Base-by-base conservation (phyloP, 805 yeast species). In the Hanseniaspora nectarophila region DNA sequence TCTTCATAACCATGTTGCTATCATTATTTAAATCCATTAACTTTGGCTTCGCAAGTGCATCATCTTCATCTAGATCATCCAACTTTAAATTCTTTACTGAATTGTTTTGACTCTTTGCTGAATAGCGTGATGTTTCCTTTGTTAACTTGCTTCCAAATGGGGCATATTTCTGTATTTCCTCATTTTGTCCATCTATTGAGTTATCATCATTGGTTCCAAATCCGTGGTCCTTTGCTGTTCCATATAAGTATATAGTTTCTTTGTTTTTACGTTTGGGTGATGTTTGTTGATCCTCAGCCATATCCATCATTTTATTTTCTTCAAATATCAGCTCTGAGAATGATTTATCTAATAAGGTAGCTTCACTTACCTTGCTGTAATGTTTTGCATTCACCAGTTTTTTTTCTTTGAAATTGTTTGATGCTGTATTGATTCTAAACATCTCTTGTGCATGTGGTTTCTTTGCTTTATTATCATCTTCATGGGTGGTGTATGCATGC, bases 191-290 rank as follows among this genome's bases (percentile, higher is more conserved):
- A 24, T 40, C 43, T 7, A 10, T n/a, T 26, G 18, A 8, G 20
- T 7, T 40, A 16, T 40, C 23, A n/a, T 24, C 12, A 15, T 29
- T 38, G 12, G 33, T 39, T 33, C 53, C 53, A 49, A 49, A 49
- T 5, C 53, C 53, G 20, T 42, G 53, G 10, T 49, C 46, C 15
- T 49, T 49, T 4, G 53, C 53, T 5, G 46, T 26, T 26, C 43
- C 46, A 18, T 49, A 49, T 15, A 49, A 18, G 26, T 16, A 49
- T 2, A 18, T 24, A 48, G 15, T 5, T 21, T 43, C n/a, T 5
- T 43, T 43, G 16, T 20, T 10, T 33, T 23, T 20, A 15, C 38
- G 13, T 13, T 9, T 21, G 6, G 21, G 8, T 9, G 20, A 16
- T 21, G 18, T 8, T 45, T 45, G 15, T 15, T 45, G 15, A 9